These are phyloP conservation scores for Naegleria lovaniensis DNA, from an alignment of 208 protist species.

Conservation along the genomic window DNA sequence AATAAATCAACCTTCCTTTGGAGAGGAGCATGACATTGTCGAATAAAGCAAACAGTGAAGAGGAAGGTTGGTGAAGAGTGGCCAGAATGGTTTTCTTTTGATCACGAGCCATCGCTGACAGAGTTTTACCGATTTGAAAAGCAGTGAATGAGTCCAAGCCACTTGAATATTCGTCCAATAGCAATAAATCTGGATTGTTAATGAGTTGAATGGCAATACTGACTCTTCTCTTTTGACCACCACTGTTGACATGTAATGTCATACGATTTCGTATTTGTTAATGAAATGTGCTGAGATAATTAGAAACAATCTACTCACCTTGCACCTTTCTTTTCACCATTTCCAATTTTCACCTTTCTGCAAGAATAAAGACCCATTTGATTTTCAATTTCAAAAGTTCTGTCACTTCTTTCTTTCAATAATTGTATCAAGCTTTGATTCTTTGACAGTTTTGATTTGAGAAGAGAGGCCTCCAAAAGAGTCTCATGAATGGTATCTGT, in stretches of 20 bases:
- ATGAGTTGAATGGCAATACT: slow-evolving; percentile 78
- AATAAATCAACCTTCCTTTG: slow-evolving; percentile 24
- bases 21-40: slow-evolving; percentile 27
- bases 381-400: not conserved
- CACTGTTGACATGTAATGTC: slow-evolving; percentile 27
- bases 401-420: not conserved
- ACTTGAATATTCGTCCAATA: slow-evolving; percentile 78
- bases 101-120: not conserved
- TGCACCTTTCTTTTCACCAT: not conserved
- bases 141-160: slow-evolving; percentile 35
- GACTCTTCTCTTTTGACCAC: slow-evolving; percentile 74
- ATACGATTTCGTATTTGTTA: too few relatives aligned
- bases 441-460: not conserved
- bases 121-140: not conserved
- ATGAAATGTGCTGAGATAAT: too few relatives aligned
- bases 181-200: slow-evolving; percentile 64
- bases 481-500: not conserved
- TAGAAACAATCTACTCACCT: too few relatives aligned
- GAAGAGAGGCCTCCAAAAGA: not conserved
- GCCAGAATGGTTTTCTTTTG: slow-evolving; percentile 40
- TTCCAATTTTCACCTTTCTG: not conserved
- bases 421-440: not conserved
- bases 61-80: slow-evolving; percentile 46
- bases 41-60: slow-evolving; percentile 39
- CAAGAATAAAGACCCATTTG: not conserved